These are phyloP conservation scores for Albatrellus ellisii DNA, from an alignment of 768 basidiomycete species.

Conservation along the genomic window DNA sequence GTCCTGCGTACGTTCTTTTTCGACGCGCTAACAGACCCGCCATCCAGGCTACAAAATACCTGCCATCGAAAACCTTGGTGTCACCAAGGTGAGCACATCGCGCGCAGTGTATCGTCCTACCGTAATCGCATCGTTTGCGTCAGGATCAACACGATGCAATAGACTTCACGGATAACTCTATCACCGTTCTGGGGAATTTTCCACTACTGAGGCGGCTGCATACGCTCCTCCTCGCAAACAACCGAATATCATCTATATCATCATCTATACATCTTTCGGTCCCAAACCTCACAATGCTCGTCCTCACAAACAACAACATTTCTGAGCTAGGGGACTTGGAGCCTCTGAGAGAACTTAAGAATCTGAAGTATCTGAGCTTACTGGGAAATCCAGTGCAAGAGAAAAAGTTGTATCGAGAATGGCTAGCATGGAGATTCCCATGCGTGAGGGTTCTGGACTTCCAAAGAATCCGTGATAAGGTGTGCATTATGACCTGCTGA, in stretches of 20 bases:
- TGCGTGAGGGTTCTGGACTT: conserved; percentile 88
- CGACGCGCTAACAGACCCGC: conserved; percentile 4
- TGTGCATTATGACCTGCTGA: conserved; percentile 33
- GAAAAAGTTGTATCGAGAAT: conserved; percentile 95
- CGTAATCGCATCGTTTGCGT: neutral
- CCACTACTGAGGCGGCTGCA: conserved; percentile 76
- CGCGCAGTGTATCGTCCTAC: conserved; percentile 6
- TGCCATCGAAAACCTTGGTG: conserved; percentile 92
- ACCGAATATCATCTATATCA: conserved; percentile 76
- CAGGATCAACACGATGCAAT: conserved; percentile 92
- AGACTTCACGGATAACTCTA: conserved; percentile 87
- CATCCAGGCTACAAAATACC: conserved; percentile 81
- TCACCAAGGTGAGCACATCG: conserved; percentile 53
- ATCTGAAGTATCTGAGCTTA: conserved; percentile 64
- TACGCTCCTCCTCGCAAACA: conserved; percentile 81
- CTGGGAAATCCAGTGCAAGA: conserved; percentile 77
- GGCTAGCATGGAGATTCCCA: conserved; percentile 84
- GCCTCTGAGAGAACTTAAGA: conserved; percentile 61
- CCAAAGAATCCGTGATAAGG: conserved; percentile 90
- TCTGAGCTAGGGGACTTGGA: conserved; percentile 76
- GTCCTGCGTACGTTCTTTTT: conserved; percentile 12
- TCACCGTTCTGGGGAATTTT: conserved; percentile 70
- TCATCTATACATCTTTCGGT: conserved; percentile 70
- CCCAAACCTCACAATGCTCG: conserved; percentile 72
- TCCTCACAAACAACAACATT: conserved; percentile 76